Evolutionary conservation across 108 stramenopile species (phyloP).

Genomic region (Cyclotella cryptica): DNA sequence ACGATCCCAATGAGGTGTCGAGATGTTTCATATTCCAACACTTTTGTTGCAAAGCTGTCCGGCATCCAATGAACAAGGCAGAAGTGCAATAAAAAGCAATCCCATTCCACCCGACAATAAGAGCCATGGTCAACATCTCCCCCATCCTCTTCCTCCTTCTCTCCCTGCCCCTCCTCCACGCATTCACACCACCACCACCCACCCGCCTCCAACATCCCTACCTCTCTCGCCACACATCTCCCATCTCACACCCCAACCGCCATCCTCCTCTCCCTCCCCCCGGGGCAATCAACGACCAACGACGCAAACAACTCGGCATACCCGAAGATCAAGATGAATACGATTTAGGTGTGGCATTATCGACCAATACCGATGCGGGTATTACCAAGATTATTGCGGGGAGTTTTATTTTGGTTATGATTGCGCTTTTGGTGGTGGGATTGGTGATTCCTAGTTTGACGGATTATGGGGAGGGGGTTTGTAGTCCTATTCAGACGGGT

Average conservation of each 20-base stretch:
- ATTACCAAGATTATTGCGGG: conserved; percentile 93
- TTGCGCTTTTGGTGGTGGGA: conserved; percentile 77
- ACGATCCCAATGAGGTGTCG: too few species aligned
- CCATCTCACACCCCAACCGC: not conserved
- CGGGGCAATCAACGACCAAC: conserved; percentile 35
- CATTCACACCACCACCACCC: conserved; percentile 13
- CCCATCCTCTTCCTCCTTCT: conserved; percentile 17
- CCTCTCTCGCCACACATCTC: not conserved
- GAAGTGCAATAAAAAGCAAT: too few species aligned
- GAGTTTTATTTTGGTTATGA: conserved; percentile 74
- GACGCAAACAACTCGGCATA: conserved; percentile 80
- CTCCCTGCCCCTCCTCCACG: conserved; percentile 2
- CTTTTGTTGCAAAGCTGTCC: too few species aligned
- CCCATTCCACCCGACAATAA: not conserved
- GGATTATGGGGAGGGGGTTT: conserved; percentile 85
- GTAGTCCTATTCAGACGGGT: conserved; percentile 76
- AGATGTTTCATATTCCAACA: too few species aligned
- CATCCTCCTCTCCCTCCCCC: not conserved
- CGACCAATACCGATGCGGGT: conserved; percentile 77
- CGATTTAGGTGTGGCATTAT: conserved; percentile 79
- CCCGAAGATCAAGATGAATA: conserved; percentile 88
- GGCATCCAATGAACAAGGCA: too few species aligned
- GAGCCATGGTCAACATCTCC: conserved; percentile 17
- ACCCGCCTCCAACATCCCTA: not conserved
- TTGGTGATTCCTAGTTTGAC: conserved; percentile 74